These are phyloP conservation scores for Corymbia citriodora DNA, from an alignment of 441 rosid genomes.

Conservation along the genomic window DNA sequence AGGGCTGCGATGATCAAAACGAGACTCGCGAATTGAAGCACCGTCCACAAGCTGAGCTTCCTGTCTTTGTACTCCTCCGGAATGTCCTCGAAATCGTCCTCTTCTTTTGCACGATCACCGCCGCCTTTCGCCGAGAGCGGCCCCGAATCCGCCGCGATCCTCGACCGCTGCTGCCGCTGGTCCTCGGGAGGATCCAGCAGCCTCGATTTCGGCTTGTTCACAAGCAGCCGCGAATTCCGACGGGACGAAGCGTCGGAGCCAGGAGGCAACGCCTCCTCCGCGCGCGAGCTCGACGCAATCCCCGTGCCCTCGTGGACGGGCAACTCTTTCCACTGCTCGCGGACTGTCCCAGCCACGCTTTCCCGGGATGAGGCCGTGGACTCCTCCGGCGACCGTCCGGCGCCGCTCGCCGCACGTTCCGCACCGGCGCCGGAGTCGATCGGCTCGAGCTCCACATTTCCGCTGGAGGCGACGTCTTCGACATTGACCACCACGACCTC, in stretches of 20 bases:
- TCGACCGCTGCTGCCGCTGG: background rate
- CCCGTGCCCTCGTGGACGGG: background rate
- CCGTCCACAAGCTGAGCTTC: slow-evolving; percentile 8
- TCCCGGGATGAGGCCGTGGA: background rate
- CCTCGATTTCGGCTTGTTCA: slow-evolving; percentile 34
- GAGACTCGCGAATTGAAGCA: slow-evolving; percentile 29
- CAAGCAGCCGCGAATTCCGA: slow-evolving; percentile 20
- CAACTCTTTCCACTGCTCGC: background rate
- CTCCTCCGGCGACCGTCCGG: background rate
- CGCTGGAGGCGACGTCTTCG: background rate
- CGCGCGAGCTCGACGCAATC: background rate
- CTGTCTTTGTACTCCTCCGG: slow-evolving; percentile 19
- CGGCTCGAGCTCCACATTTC: background rate
- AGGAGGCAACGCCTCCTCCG: background rate
- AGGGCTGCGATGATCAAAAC: slow-evolving; percentile 20
- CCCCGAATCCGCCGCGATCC: background rate
- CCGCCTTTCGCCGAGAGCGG: background rate
- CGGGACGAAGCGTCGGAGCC: background rate
- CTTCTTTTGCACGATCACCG: slow-evolving; percentile 8
- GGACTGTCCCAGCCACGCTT: background rate
- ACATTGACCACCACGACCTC: background rate
- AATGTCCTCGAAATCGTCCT: slow-evolving; percentile 15
- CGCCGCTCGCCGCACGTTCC: background rate
- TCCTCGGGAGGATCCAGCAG: slow-evolving; percentile 35
- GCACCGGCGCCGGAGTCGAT: background rate